Evolutionary conservation across 2,329 filamentous ascomycete genomes (phyloP).

Genomic region (Leptosphaerulina australis): DNA sequence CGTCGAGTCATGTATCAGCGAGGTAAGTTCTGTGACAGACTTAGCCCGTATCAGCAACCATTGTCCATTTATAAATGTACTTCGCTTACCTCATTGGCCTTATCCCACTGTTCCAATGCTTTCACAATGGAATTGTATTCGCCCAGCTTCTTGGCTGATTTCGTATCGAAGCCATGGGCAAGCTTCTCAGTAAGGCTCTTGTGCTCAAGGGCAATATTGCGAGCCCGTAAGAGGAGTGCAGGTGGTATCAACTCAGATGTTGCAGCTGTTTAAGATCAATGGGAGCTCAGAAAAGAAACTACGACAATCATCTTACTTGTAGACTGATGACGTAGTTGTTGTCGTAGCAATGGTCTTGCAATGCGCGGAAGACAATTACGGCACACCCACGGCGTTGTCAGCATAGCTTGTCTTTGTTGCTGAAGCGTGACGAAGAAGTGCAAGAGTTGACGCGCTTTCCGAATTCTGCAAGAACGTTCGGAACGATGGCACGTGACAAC

Average conservation of each 20-base stretch:
- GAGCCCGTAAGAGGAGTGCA: conserved; percentile 62
- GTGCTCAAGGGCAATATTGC: conserved; percentile 62
- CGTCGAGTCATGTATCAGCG: conserved; percentile 72
- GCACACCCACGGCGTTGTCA: conserved; percentile 53
- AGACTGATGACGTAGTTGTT: conserved; percentile 36
- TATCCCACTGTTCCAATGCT: conserved; percentile 63
- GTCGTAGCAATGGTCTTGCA: conserved; percentile 41
- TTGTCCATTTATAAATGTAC: background rate
- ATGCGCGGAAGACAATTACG: conserved; percentile 54
- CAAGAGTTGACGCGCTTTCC: conserved; percentile 31
- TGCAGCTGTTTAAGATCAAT: conserved; percentile 29
- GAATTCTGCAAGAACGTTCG: conserved; percentile 19
- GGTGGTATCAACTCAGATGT: conserved; percentile 54
- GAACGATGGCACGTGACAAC: conserved; percentile 37
- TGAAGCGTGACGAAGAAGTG: conserved; percentile 16
- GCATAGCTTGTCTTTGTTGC: conserved; percentile 27
- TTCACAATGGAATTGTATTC: conserved; percentile 60
- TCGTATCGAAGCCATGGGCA: conserved; percentile 61
- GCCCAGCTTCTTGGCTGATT: conserved; percentile 63
- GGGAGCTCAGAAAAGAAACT: background rate
- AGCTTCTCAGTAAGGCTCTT: conserved; percentile 59
- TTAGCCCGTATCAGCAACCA: conserved; percentile 42
- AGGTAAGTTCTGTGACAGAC: conserved; percentile 71
- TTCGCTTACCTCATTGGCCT: conserved; percentile 59
- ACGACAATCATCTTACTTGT: conserved; percentile 23